Evolutionary conservation across 2,329 filamentous ascomycete genomes (phyloP), one percentile per base, ranked within the genome.

Genomic region (Fusarium subtropicale): DNA sequence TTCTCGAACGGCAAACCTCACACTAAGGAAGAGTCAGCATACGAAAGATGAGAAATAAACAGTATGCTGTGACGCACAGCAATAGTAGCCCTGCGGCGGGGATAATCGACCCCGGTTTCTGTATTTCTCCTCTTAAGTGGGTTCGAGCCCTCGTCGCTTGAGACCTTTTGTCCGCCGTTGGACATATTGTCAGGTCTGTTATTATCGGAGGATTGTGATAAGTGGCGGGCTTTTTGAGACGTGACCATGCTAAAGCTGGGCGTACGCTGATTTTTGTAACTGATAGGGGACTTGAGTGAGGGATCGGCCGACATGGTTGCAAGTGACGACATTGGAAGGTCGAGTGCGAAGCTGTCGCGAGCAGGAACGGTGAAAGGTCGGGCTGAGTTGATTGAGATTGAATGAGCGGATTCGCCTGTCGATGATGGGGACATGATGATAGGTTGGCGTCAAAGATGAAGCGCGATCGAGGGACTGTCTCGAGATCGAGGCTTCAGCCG

Each of bases 1-100:
- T 94, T 72, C 92, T 86, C 36, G 92, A 92, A 20, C 92, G 90
- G 76, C 92, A 94, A 60, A 94, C 91, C 76, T 94, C 91, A 79
- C 92, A 94, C 91, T 93, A 63, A 34, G 45, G 38, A 30, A 64
- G 31, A 48, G 39, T 76, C 50, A 76, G 71, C 41, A 67, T 50
- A 41, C 24, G 18, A 46, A 33, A 31, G 42, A 48, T 26, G 26
- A 18, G 36, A 13, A 33, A 22, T 18, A 56, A 65, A 30, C 56
- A 54, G 30, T 39, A 28, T 53, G 38, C 38, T 39, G 48, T 41
- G 18, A 83, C 87, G 71, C 84, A 90, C 88, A 71, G 88, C 88
- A 74, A 91, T 91, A 30, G 87, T 90, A 41, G 88, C 88, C 75
- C 88, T 83, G 69, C 88, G 82, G 69, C 88, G 83, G 18, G 88